These are phyloP conservation scores for Russula griseocarnosa DNA, from an alignment of 768 basidiomycete species.

Conservation along the genomic window DNA sequence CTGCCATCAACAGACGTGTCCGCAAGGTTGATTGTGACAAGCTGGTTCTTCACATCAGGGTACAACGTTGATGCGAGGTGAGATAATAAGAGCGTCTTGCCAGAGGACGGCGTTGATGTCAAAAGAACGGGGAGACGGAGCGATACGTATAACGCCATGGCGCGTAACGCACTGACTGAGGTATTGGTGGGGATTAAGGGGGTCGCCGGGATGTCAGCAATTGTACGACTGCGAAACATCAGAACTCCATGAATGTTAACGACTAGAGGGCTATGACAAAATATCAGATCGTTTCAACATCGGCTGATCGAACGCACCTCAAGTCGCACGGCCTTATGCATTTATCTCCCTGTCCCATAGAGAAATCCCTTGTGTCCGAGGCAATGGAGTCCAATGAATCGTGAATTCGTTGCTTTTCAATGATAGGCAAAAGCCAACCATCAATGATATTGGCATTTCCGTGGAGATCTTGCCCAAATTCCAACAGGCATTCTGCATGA, in stretches of 20 bases:
- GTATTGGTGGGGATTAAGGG: slow-evolving; percentile 62
- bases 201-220: slow-evolving; percentile 30
- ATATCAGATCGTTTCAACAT: slow-evolving; percentile 27
- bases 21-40: slow-evolving; percentile 85
- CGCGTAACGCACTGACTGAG: slow-evolving; percentile 52
- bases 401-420: slow-evolving; percentile 61
- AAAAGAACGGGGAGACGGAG: slow-evolving; percentile 74
- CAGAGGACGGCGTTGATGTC: slow-evolving; percentile 81
- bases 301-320: slow-evolving; percentile 42
- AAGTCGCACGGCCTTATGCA: slow-evolving; percentile 47
- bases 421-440: slow-evolving; percentile 76
- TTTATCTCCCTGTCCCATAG: slow-evolving; percentile 40
- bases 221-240: slow-evolving; percentile 49
- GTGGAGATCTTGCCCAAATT: slow-evolving; percentile 49
- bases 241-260: slow-evolving; percentile 64
- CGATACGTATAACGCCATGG: slow-evolving; percentile 61
- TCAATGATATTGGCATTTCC: slow-evolving; percentile 50
- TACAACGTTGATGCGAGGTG: slow-evolving; percentile 68
- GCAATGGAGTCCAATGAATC: slow-evolving; percentile 47
- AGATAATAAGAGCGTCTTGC: slow-evolving; percentile 76
- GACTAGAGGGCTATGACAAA: slow-evolving; percentile 46
- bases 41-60: slow-evolving; percentile 57
- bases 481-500: slow-evolving; percentile 58
- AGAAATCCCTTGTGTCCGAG: slow-evolving; percentile 44
- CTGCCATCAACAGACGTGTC: slow-evolving; percentile 95